These are phyloP conservation scores for Colletotrichum phormii DNA, from an alignment of 2,329 filamentous ascomycete genomes.

Conservation along the genomic window DNA sequence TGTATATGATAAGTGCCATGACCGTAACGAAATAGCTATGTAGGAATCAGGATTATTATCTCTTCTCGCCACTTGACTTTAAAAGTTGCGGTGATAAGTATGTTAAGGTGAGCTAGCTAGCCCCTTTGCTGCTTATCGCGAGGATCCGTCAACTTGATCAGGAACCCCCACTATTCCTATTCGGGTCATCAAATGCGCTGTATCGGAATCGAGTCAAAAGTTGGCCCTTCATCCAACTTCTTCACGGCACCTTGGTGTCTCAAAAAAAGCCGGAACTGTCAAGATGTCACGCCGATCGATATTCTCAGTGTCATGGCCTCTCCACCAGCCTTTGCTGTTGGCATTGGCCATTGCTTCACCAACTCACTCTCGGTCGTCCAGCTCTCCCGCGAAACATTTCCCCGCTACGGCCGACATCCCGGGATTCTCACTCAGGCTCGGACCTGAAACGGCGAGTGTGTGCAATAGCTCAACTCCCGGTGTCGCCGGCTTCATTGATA, in stretches of 20 bases:
- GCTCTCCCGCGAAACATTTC: neutral
- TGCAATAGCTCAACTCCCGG: constrained; percentile 11
- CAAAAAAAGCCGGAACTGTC: neutral
- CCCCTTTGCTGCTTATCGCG: neutral
- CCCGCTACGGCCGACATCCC: neutral
- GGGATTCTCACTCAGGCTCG: neutral
- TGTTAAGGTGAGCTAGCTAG: too few species aligned
- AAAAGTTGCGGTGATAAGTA: too few species aligned
- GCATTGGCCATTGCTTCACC: neutral
- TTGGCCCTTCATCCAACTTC: neutral
- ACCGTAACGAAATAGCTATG: neutral
- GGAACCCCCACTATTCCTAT: neutral
- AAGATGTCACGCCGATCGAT: neutral
- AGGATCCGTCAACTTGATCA: neutral
- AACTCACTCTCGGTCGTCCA: neutral
- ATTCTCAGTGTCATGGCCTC: neutral
- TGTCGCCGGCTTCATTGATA: neutral
- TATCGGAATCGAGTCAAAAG: neutral
- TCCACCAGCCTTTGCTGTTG: neutral
- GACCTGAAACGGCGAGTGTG: neutral
- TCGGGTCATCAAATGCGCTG: neutral
- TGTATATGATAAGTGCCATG: neutral
- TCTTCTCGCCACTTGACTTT: neutral
- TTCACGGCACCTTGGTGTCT: neutral
- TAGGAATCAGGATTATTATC: neutral